Base-by-base conservation (phyloP, 1,139 yeast species). In the Dujonia santamariae region DNA sequence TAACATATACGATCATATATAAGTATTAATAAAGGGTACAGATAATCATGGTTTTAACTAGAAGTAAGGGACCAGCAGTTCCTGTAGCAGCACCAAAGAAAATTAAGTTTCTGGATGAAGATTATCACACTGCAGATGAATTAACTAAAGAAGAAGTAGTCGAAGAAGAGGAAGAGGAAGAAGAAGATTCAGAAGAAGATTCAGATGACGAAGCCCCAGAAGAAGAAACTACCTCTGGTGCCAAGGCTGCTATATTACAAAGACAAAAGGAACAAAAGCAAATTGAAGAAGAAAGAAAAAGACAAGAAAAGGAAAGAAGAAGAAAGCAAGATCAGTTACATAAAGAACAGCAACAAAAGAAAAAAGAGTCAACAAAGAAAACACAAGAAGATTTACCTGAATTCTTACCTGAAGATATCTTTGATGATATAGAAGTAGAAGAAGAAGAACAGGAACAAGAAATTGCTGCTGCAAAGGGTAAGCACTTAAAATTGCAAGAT, bases 121-220 rank as follows among this genome's bases (percentile, higher is more conserved):
- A 50, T 27, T 46, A 42, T 29, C 51, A 44, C 20, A 45, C 51
- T 2, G 53, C 54, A 4, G 56, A 50, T 11, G 49, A 43, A 28
- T 38, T 35, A 12, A 41, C 29, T 12, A 41, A 32, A 32, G 38
- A 44, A 25, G 44, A 36, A 29, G 44, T 37, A 28, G 44, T 33
- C 15, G 41, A 42, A 8, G 46, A 40, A 2, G 43, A 35, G 4
- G 52, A 39, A 22, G 39, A 40, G 2, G 56, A 51, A 3, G 34
- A 32, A 27, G 35, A 39, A 11, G 59, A 43, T 5, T 41, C 48
- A 1, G 64, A 56, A 11, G 44, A 50, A 13, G 32, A 7, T 19
- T 16, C 17, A n/a, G 63, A 61, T 30, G 75, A 69, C 44, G 73
- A 66, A n/a, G 75, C 75, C 1, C 75, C 75, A 19, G 75, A 69